Evolutionary conservation across 257 asterid species (phyloP).

Genomic region (Solanum stenotomum): DNA sequence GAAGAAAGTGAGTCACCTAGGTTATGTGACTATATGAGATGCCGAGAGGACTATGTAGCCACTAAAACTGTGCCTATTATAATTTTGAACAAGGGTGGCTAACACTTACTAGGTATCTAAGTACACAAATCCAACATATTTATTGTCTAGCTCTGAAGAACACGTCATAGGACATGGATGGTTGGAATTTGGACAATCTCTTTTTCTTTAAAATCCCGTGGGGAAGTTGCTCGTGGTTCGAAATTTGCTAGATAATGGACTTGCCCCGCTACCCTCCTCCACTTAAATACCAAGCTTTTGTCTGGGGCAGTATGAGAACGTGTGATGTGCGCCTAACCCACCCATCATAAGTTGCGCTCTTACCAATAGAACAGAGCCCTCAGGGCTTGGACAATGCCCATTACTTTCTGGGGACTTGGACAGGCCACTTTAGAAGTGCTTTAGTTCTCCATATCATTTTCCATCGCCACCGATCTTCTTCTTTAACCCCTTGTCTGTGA

Average conservation of each 20-base stretch:
- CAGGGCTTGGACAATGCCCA: not conserved
- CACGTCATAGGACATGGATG: not conserved
- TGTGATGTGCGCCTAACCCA: not conserved
- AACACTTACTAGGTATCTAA: not conserved
- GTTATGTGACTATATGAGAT: not conserved
- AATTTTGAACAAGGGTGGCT: not conserved
- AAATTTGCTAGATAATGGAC: not conserved
- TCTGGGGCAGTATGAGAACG: not conserved
- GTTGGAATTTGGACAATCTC: not conserved
- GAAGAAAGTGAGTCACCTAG: not conserved
- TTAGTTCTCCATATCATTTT: not conserved
- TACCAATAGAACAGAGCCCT: not conserved
- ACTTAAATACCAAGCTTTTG: not conserved
- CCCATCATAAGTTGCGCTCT: not conserved
- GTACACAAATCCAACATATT: not conserved
- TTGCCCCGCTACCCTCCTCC: not conserved
- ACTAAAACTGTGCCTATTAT: not conserved
- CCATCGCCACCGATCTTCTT: not conserved
- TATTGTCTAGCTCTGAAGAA: not conserved
- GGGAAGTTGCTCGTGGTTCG: not conserved
- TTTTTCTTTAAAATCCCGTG: not conserved
- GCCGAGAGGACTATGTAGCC: not conserved
- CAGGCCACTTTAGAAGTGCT: not conserved
- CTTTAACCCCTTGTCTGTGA: not conserved
- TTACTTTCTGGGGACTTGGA: not conserved